These are phyloP conservation scores for Lyophyllum semitale DNA, from an alignment of 768 basidiomycete genomes.

Conservation along the genomic window DNA sequence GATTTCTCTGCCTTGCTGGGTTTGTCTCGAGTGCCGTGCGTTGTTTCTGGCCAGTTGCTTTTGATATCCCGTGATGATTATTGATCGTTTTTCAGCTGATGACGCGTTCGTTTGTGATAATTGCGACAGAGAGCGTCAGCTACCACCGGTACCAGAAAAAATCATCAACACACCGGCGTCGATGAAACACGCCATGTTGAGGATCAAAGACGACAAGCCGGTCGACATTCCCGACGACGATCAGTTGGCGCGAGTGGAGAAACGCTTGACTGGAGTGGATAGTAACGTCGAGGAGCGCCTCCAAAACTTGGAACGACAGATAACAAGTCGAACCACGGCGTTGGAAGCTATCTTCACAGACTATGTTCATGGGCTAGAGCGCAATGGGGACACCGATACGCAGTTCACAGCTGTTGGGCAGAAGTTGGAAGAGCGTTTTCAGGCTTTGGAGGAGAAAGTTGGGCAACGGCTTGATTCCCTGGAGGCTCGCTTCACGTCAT, in stretches of 20 bases:
- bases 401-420: not conserved
- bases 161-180: not conserved
- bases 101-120: constrained; percentile 3
- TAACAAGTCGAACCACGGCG: not conserved
- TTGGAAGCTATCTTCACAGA: not conserved
- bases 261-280: not conserved
- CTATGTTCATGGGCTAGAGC: not conserved
- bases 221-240: not conserved
- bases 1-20: constrained; percentile 1
- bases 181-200: not conserved
- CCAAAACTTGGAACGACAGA: not conserved
- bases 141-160: not conserved
- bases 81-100: not conserved
- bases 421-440: not conserved
- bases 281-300: not conserved
- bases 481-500: not conserved
- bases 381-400: not conserved
- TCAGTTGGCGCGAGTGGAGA: not conserved
- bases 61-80: too few species aligned
- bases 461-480: not conserved
- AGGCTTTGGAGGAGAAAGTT: not conserved
- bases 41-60: not conserved
- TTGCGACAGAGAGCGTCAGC: not conserved
- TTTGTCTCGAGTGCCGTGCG: not conserved
- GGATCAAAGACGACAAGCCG: not conserved